These are phyloP conservation scores for Picea glauca DNA, from an alignment of 75 land plant species.

Conservation along the genomic window DNA sequence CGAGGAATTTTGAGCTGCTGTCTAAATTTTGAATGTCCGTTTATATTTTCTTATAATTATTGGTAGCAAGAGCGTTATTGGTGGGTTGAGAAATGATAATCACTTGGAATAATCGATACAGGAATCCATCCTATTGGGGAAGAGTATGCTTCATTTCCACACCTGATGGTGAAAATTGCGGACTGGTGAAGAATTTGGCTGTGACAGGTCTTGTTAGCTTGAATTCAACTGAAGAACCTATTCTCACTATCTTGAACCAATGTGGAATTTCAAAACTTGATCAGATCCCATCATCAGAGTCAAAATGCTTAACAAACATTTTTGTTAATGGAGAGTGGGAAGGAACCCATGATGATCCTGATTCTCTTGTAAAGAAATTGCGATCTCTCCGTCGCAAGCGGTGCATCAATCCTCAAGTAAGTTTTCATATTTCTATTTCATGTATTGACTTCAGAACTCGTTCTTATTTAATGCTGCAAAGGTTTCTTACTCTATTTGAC, in stretches of 20 bases:
- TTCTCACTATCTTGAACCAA: constrained; percentile 35
- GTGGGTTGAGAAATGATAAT: background rate
- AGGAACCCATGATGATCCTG: constrained; percentile 49
- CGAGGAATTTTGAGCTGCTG: background rate
- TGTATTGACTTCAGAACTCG: background rate
- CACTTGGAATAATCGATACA: constrained; percentile 22
- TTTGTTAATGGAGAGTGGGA: constrained; percentile 86
- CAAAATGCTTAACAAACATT: constrained; percentile 41
- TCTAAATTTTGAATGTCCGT: background rate
- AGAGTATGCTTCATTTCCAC: constrained; percentile 87
- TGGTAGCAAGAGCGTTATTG: background rate
- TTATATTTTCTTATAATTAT: background rate
- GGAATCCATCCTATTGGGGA: constrained; percentile 86
- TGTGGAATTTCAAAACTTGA: constrained; percentile 53
- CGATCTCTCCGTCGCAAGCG: constrained; percentile 44
- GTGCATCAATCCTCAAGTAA: constrained; percentile 16
- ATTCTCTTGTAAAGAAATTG: constrained; percentile 32
- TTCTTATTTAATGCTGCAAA: background rate
- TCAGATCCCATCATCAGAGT: constrained; percentile 20
- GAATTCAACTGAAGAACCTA: constrained; percentile 23
- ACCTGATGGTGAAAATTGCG: constrained; percentile 93
- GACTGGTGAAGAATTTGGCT: constrained; percentile 89
- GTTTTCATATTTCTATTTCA: background rate
- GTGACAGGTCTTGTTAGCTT: constrained; percentile 63
- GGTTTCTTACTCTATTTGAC: background rate